Percentiles rank a stretch among this genome's conserved stretches.
Conservation (phyloP, 345 rosid genomes). For the Brassica rapa region DNA sequence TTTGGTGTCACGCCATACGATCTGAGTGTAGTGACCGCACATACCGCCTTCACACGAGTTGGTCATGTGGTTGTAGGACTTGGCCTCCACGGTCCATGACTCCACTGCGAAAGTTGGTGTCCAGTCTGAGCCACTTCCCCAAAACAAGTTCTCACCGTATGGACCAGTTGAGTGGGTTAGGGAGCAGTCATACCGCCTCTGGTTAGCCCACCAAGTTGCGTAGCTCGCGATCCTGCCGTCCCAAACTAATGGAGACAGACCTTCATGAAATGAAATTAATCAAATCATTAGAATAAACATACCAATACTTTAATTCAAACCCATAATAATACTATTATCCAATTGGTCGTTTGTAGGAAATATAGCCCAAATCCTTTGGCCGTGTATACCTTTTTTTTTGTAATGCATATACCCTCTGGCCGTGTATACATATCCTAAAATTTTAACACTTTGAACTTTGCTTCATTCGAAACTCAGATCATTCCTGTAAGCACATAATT, state of each 20-base stretch:
- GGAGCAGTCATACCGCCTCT: slow-evolving; percentile 63
- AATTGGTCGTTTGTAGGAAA: neutral
- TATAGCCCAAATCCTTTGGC: neutral
- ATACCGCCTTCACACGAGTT: slow-evolving; percentile 56
- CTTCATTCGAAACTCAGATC: neutral
- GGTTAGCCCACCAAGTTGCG: slow-evolving; percentile 59
- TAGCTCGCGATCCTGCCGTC: slow-evolving; percentile 51
- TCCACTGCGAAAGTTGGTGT: slow-evolving; percentile 61
- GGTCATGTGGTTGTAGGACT: slow-evolving; percentile 52
- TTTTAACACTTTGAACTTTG: neutral
- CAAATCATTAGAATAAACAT: neutral
- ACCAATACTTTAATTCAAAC: neutral
- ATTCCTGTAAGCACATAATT: neutral
- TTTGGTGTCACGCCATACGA: slow-evolving; percentile 65
- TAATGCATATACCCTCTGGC: neutral
- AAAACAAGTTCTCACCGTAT: slow-evolving; percentile 85
- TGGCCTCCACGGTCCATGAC: slow-evolving; percentile 68
- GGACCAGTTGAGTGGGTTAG: slow-evolving; percentile 77
- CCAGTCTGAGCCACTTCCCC: slow-evolving; percentile 88
- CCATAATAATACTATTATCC: neutral
- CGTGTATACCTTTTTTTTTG: neutral
- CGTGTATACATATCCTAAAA: neutral
- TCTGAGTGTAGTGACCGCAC: slow-evolving; percentile 91
- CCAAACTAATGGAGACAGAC: slow-evolving; percentile 64
- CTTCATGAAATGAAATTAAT: slow-evolving; percentile 22